Base-by-base conservation (phyloP, 2,329 filamentous ascomycete species). In the Talaromyces rugulosus region DNA sequence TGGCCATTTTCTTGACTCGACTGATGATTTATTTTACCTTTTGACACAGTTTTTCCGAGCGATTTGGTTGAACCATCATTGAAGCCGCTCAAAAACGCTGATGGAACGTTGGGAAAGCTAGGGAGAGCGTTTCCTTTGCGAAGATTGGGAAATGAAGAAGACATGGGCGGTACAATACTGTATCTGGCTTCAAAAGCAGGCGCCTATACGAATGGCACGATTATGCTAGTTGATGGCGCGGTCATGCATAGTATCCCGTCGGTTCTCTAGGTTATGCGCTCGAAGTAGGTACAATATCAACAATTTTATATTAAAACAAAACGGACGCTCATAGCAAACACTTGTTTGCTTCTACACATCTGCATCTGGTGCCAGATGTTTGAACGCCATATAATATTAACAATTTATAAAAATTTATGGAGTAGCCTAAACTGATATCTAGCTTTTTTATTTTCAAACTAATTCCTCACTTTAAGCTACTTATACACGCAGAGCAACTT, bases 141-240 rank as follows among this genome's bases (percentile, higher is more conserved):
- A 0, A 61, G 79, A 23, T 71, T 76, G 67, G 78, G 80, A 0
- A 68, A 66, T 7, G 66, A 70, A 8, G 78, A 81, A 51, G 82
- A 85, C 63, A 74, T 85, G 33, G 78, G 77, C 0, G 82, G 79
- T 23, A 73, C 82, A 18, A 75, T 83, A 3, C 63, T 84, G 42
- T 85, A 82, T 63, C 70, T 85, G 58, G 77, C 82, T 12, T 78
- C 79, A 2, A 81, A 79, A 51, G 79, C 78, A 5, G 82, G 81
- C 2, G 76, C 75, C 14, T 86, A 85, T 70, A 74, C 81, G 58
- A 85, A 85, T 70, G 84, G 84, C 0, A 78, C 74, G 59, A 74
- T 82, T 12, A 77, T 81, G 60, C 69, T 84, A 67, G 72, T 83
- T 59, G 79, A 81, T 69, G 82, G 82, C 27, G 53, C 53, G 53